Percentiles rank a stretch among this genome's conserved stretches.
These are phyloP conservation scores for Macaranga tanarius DNA, from an alignment of 441 rosid species.

Conservation along the genomic window DNA sequence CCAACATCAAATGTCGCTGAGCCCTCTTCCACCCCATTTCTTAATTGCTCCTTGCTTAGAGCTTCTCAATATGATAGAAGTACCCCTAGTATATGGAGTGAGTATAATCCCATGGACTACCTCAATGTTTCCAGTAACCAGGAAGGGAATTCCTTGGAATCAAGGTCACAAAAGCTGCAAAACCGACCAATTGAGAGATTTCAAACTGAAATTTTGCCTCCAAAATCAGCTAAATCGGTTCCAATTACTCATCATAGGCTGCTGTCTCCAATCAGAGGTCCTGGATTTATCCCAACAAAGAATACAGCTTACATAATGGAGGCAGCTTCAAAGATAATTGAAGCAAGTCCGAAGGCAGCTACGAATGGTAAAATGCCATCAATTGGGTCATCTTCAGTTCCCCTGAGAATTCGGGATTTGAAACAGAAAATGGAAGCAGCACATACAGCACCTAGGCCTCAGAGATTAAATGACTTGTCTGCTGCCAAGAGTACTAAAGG, in stretches of 20 bases:
- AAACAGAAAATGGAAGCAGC: slow-evolving; percentile 79
- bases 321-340: slow-evolving; percentile 78
- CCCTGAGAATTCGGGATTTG: slow-evolving; percentile 68
- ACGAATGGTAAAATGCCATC: slow-evolving; percentile 37
- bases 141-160: slow-evolving; percentile 46
- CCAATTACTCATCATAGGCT: slow-evolving; percentile 66
- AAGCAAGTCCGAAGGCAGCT: slow-evolving; percentile 50
- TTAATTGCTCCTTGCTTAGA: slow-evolving; percentile 37
- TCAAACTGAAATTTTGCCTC: slow-evolving; percentile 75
- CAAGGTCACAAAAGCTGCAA: slow-evolving; percentile 42
- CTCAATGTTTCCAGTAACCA: slow-evolving; percentile 34
- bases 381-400: slow-evolving; percentile 55
- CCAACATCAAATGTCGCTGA: slow-evolving; percentile 49
- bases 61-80: slow-evolving; percentile 35
- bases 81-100: slow-evolving; percentile 40
- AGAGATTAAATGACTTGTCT: slow-evolving; percentile 29
- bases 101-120: slow-evolving; percentile 35
- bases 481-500: slow-evolving; percentile 35
- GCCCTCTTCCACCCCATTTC: slow-evolving; percentile 39
- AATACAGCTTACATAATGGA: slow-evolving; percentile 66
- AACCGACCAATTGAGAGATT: slow-evolving; percentile 63
- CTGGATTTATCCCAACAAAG: slow-evolving; percentile 52
- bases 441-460: slow-evolving; percentile 41
- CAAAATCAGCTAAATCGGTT: slow-evolving; percentile 73
- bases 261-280: slow-evolving; percentile 72